Evolutionary conservation across 2,329 filamentous ascomycete genomes (phyloP), one percentile per base, ranked within the genome.

Genomic region (Orbilia quercus): DNA sequence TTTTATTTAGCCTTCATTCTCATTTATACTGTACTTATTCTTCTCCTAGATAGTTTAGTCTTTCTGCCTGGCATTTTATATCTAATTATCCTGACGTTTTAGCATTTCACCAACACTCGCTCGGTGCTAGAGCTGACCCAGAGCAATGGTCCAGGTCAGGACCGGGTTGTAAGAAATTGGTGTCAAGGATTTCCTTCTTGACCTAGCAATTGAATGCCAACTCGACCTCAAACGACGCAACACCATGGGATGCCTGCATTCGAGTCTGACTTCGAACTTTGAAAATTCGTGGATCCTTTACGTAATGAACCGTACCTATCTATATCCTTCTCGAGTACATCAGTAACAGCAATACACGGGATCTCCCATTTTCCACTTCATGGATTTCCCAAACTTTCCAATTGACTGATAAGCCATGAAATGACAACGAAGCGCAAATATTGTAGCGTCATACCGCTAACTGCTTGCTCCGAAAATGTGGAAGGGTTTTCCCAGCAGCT

Each of bases 91-190:
- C 22, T 20, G 7, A 53, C 48, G 25, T 36, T 57, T n/a, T 65
- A 65, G 60, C 50, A 65, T 65, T 31, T 42, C 23, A 47, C 55
- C 55, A 60, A 60, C 55, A 60, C 55, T 36, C n/a, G n/a, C n/a
- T n/a, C n/a, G 9, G 28, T 9, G 28, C 4, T 31, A n/a, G 23
- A 60, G 34, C 31, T 16, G 40, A 60, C 55, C 55, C 55, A 60
- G 38, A 25, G 57, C 23, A 60, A 40, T 18, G 57, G 57, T 60
- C 57, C 42, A 60, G 5, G 28, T 31, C 28, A 4, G 9, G 28
- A 31, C 28, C 28, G 28, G 28, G 28, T 5, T 31, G 9, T 31
- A 5, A 31, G 4, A 4, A 31, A 31, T 9, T 31, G 28, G 28
- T 9, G 9, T 31, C 28, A 31, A 31, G 4, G 4, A 31, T 9